Percentiles rank a stretch among this genome's conserved stretches.
phyloP scores from a whole-genome alignment of 495 filamentous ascomycete species.

The Penicillium pulvis region DNA sequence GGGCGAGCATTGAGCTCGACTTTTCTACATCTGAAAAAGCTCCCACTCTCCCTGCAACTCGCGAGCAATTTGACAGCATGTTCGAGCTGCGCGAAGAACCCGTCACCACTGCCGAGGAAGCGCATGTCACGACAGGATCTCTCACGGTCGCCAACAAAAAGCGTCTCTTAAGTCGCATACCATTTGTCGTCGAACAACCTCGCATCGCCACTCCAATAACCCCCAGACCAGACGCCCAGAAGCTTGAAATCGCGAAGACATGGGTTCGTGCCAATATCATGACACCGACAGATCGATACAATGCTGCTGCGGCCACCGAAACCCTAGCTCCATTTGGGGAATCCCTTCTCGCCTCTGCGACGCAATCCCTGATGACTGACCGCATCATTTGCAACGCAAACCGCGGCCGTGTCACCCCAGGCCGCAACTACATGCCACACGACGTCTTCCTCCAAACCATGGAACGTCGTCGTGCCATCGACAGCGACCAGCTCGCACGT shows the following conservation, averaged over 20 bases:
- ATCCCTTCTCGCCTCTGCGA: constrained; percentile 53
- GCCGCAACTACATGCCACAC: constrained; percentile 59
- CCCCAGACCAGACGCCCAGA: constrained; percentile 25
- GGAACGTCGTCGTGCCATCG: constrained; percentile 46
- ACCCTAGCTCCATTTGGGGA: constrained; percentile 48
- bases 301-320: constrained; percentile 39
- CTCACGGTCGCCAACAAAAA: constrained; percentile 38
- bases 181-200: constrained; percentile 34
- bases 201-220: not conserved
- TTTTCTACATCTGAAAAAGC: constrained; percentile 40
- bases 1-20: constrained; percentile 60
- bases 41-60: constrained; percentile 54
- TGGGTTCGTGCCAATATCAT: constrained; percentile 62
- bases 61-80: constrained; percentile 50
- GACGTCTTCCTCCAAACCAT: constrained; percentile 55
- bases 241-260: constrained; percentile 53
- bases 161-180: constrained; percentile 35
- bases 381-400: constrained; percentile 62
- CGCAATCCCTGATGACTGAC: constrained; percentile 58
- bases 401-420: constrained; percentile 51
- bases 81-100: constrained; percentile 51
- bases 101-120: constrained; percentile 37
- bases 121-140: constrained; percentile 40
- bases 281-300: constrained; percentile 53
- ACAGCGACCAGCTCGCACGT: constrained; percentile 48